A percentile compares a stretch with the other conserved stretches of the same genome.
Evolutionary conservation across 1,139 yeast genomes (phyloP).

Genomic region (Sugiyamaella paludigena): DNA sequence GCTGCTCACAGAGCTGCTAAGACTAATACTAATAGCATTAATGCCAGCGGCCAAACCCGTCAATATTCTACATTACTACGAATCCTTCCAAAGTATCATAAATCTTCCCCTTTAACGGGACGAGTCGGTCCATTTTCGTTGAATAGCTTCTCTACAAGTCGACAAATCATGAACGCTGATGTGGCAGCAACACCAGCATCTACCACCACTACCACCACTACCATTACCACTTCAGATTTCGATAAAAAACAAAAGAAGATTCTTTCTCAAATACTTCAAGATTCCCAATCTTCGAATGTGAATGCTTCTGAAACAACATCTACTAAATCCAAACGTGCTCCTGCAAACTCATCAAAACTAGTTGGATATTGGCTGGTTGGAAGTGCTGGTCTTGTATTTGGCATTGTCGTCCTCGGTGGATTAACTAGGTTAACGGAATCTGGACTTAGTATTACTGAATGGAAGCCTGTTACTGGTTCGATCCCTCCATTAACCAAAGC

Average conservation of each 20-base stretch:
- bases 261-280: slow-evolving; percentile 1
- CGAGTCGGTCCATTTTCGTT: background rate
- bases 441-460: slow-evolving; percentile 93
- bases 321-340: slow-evolving; percentile 23
- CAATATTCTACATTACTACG: no score
- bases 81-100: no score
- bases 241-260: slow-evolving; percentile 5
- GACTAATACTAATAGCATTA: no score
- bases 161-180: background rate
- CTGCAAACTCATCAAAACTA: slow-evolving; percentile 33
- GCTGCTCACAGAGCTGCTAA: no score
- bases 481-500: slow-evolving; percentile 77
- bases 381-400: slow-evolving; percentile 88
- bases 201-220: no score
- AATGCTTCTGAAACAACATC: slow-evolving; percentile 18
- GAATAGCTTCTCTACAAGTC: background rate
- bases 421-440: slow-evolving; percentile 92
- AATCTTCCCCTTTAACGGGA: no score
- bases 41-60: no score
- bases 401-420: slow-evolving; percentile 96
- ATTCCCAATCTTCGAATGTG: slow-evolving; percentile 13
- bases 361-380: slow-evolving; percentile 91
- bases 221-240: background rate
- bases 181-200: background rate
- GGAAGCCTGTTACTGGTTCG: slow-evolving; percentile 97